Base-by-base conservation (phyloP, 352 stramenopile genomes). In the Halophytophthora batemanensis region DNA sequence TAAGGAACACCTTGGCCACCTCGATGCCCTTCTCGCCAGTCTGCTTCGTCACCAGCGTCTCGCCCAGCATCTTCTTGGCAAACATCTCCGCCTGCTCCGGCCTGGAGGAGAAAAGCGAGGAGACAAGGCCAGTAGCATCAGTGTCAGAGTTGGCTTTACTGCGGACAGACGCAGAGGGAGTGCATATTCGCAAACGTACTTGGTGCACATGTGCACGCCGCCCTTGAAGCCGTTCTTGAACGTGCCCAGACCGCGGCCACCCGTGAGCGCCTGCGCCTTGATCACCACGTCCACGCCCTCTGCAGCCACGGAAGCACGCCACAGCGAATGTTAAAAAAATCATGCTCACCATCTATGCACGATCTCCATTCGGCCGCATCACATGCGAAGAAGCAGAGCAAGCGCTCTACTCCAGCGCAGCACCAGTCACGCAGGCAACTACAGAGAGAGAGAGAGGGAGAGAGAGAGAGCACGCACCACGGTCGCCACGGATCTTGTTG, bases 201-300 rank as follows among this genome's bases (percentile, higher is more conserved):
- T 89, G 56, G 86, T 97, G 58, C 96, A 93, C 82, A 99, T 97
- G 76, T 99, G 96, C 25, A 99, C 96, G 34, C 97, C 96, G 51
- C 97, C 96, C 68, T 98, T 87, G 74, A 99, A 98, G 35, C 96
- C 97, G 74, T 98, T 95, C 64, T 96, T 96, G 66, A 99, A 99
- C 52, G 86, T 87, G 35, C 97, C 96, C 0, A 98, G 83, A 17
- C 95, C 96, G 56, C 96, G 90, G 48, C 96, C 96, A 35, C 96
- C 96, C 6, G 95, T 97, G 1, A 99, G 86, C 31, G 98, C 96
- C 86, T 99, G 96, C 15, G 95, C 92, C 70, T 97, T 96, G 77
- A 98, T 98, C 56, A 98, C 94, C 22, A 97, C 88, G 58, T 98
- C 93, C 39, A 90, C 87, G 19, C 69, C 70, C 22, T 74, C 79